Base-by-base conservation (phyloP, 2,329 filamentous ascomycete species). In the Bipolaris oryzae region DNA sequence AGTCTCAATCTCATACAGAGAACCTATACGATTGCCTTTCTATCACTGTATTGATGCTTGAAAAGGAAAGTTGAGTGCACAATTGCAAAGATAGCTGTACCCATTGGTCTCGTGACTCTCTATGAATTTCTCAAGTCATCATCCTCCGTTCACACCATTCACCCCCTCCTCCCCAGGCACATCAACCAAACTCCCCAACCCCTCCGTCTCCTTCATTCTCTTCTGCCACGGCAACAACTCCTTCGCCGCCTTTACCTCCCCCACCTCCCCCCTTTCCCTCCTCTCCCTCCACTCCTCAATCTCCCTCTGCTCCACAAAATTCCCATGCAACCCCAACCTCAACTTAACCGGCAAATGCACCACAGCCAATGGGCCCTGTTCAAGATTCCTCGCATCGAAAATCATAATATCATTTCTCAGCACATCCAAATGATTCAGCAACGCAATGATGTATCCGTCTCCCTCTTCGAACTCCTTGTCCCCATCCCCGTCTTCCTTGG, bases 401-500 rank as follows among this genome's bases (percentile, higher is more conserved):
- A 81, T 73, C 6, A 78, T 60, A 7, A 79, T 67, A 43, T 79
- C 76, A 16, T 76, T 77, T 38, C 76, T 63, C 39, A 78, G 63
- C 11, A 81, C 78, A 46, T 73, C 70, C 11, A 74, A 52, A 76
- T 77, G 61, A 77, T 74, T 69, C 75, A 82, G 16, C 74, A 78
- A 42, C 18, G 79, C 79, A 33, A 83, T 77, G 2, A 74, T 47
- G 60, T 82, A 84, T 1, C 82, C 82, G 50, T 84, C 81, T 0
- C 81, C 82, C 61, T 85, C 82, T 1, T 53, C 70, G 2, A 55
- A 33, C 1, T 20, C 20, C n/a, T n/a, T n/a, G n/a, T n/a, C n/a
- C 3, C 82, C 82, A 49, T 84, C 81, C 0, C 81, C 82, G 60
- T 84, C 81, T 1, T 53, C 69, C 2, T 35, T n/a, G n/a, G n/a